phyloP scores from a whole-genome alignment of 768 basidiomycete genomes.

The Candolleomyces aberdarensis region DNA sequence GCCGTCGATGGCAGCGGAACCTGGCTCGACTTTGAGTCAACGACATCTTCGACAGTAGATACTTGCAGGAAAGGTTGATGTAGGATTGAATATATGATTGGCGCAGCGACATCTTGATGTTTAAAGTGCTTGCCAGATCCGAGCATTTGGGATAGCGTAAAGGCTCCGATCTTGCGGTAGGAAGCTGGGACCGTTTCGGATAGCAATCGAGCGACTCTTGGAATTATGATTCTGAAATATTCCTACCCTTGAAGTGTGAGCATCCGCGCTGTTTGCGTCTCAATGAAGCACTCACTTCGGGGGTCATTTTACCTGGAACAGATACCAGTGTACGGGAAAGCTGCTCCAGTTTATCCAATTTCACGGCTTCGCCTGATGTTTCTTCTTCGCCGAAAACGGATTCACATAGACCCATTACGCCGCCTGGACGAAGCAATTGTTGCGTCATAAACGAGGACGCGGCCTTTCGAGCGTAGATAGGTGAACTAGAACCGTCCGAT shows the following conservation, averaged over 20 bases:
- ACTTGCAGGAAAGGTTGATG: slow-evolving; percentile 47
- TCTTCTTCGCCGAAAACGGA: slow-evolving; percentile 70
- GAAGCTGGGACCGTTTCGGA: slow-evolving; percentile 36
- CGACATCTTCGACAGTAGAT: slow-evolving; percentile 1
- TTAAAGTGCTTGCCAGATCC: slow-evolving; percentile 27
- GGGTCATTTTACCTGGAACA: slow-evolving; percentile 53
- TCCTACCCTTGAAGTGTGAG: slow-evolving; percentile 36
- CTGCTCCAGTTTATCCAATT: slow-evolving; percentile 71
- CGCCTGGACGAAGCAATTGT: slow-evolving; percentile 68
- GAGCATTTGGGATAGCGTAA: slow-evolving; percentile 66
- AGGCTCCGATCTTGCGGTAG: slow-evolving; percentile 63
- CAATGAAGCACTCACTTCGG: slow-evolving; percentile 43
- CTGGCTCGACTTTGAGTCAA: neutral
- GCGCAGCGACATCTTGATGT: slow-evolving; percentile 27
- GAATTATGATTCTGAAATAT: slow-evolving; percentile 55
- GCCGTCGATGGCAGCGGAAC: slow-evolving; percentile 33
- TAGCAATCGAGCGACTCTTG: slow-evolving; percentile 53
- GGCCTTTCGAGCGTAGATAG: slow-evolving; percentile 52
- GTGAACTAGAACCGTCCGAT: slow-evolving; percentile 38
- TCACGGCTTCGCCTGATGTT: slow-evolving; percentile 43
- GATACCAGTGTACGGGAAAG: slow-evolving; percentile 60
- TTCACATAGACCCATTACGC: slow-evolving; percentile 64
- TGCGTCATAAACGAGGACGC: slow-evolving; percentile 64
- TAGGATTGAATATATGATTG: slow-evolving; percentile 43
- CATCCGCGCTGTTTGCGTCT: neutral